Evolutionary conservation across 73 alveolate species (phyloP), one percentile per base, ranked within the genome.

Genomic region (Stentor roeselii): DNA sequence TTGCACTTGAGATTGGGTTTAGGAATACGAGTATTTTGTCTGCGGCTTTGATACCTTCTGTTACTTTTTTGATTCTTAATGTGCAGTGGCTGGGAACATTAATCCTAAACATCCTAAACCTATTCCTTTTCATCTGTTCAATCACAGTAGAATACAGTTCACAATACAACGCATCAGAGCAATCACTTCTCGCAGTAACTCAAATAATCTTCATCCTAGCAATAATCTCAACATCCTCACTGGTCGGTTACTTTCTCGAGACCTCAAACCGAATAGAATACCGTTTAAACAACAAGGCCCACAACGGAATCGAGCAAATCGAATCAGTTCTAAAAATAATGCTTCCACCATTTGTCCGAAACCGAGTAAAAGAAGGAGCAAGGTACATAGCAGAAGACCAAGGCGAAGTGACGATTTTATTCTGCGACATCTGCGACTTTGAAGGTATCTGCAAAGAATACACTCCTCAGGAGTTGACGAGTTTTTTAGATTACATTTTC

Each of bases 291-390:
- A 0, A 40, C 14, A 76, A 1, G 35, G 60, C 39, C 30, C 60
- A 76, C 14, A 76, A 34, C 14, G 74, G 84, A 76, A 38, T 76
- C 34, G 74, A 82, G 34, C 88, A 93, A 41, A 80, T 88, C 6
- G 77, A 91, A 60, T 39, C 59, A 27, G 89, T 93, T 42, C 82
- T 93, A 0, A 90, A 92, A 60, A 77, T 91, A 35, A 60, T 93
- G 39, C 83, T 93, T 75, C 98, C 98, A n/a, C 91, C 90, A n/a
- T 89, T 93, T 67, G 95, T 93, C 30, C 78, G 94, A 74, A 95
- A 93, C 42, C 85, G 93, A 78, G 83, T 93, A 35, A 82, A 88
- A 67, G 74, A 88, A 41, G 98, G 98, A 3, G 78, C 85, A 42
- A 84, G 93, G 42, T 86, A 89, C 67, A 89, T 91, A 41, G 87